Conservation (phyloP, 2,329 filamentous ascomycete species). For the Apiospora phragmitis region DNA sequence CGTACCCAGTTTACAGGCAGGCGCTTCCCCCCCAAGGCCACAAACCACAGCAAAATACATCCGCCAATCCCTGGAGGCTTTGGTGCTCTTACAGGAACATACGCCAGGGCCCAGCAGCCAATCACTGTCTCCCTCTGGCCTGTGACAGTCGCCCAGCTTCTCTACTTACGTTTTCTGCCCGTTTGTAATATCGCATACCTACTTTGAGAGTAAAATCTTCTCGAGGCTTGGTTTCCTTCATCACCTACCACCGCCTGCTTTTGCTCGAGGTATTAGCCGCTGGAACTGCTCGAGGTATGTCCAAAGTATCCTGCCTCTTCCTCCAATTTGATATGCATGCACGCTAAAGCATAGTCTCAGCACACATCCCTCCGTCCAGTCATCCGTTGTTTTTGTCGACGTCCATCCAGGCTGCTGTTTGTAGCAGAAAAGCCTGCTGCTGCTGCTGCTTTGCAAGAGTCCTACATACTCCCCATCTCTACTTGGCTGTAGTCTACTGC, state of each 20-base stretch:
- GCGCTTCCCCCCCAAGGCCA: background rate
- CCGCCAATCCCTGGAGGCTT: background rate
- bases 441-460: background rate
- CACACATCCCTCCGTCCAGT: background rate
- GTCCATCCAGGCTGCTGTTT: background rate
- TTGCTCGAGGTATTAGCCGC: background rate
- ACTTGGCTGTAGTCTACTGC: background rate
- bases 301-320: background rate
- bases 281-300: background rate
- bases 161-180: background rate
- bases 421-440: background rate
- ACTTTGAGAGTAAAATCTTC: background rate
- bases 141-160: background rate
- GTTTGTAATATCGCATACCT: slow-evolving; percentile 1
- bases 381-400: background rate
- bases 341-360: slow-evolving; percentile 6
- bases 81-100: background rate
- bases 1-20: background rate
- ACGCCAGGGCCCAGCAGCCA: background rate
- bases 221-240: background rate
- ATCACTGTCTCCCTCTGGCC: background rate
- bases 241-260: background rate
- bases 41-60: background rate
- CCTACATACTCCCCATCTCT: background rate
- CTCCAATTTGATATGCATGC: background rate